phyloP scores from a whole-genome alignment of 768 basidiomycete genomes.

The Macrolepiota albuminosa region DNA sequence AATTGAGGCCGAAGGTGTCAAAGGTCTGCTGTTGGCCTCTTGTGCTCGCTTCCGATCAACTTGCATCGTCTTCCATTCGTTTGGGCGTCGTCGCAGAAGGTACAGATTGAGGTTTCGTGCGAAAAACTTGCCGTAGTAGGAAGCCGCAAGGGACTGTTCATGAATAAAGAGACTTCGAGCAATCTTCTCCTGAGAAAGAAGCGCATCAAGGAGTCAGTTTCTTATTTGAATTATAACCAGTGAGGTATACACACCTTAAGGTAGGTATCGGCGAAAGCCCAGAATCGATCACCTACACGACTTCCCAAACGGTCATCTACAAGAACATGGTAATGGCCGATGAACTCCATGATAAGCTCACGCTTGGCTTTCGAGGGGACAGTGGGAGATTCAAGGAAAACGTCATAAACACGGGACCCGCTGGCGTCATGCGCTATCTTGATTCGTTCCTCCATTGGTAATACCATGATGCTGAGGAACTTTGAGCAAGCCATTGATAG shows the following conservation, averaged over 20 bases:
- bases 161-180: constrained; percentile 72
- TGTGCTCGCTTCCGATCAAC: constrained; percentile 33
- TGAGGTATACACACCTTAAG: constrained; percentile 57
- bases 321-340: constrained; percentile 74
- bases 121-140: constrained; percentile 87
- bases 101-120: constrained; percentile 72
- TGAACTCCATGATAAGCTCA: constrained; percentile 65
- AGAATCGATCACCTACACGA: constrained; percentile 86
- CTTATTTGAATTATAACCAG: background rate
- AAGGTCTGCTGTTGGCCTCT: constrained; percentile 9
- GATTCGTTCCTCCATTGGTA: constrained; percentile 56
- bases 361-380: constrained; percentile 64
- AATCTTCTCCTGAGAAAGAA: constrained; percentile 73
- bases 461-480: constrained; percentile 47
- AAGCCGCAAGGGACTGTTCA: constrained; percentile 66
- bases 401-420: constrained; percentile 80
- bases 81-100: constrained; percentile 70
- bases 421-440: constrained; percentile 46
- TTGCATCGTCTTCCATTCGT: constrained; percentile 81
- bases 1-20: background rate
- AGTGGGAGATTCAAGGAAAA: constrained; percentile 61
- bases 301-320: constrained; percentile 91
- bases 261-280: constrained; percentile 89
- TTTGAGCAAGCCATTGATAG: background rate
- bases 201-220: background rate